A percentile compares a stretch with the other conserved stretches of the same genome.
Evolutionary conservation across 352 stramenopile species (phyloP).

Genomic region (Phytophthora tubulina): DNA sequence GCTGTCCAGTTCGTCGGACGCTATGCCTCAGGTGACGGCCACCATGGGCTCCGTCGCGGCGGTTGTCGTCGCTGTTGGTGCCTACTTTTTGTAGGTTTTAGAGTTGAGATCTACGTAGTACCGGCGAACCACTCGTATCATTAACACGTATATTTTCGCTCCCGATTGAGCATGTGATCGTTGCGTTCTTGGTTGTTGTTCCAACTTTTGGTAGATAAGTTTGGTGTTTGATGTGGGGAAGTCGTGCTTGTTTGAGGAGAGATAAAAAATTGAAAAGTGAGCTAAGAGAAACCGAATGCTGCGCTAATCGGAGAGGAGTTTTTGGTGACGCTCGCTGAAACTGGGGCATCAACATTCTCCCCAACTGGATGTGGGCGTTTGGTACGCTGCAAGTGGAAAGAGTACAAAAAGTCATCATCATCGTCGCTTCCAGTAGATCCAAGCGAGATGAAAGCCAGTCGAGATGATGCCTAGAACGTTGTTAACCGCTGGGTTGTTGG

Average conservation of each 20-base stretch:
- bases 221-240: not conserved
- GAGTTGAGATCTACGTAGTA: slow-evolving; percentile 8
- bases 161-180: slow-evolving; percentile 9
- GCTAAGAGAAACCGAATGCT: too few species aligned
- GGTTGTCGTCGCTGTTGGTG: slow-evolving; percentile 29
- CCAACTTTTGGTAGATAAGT: not conserved
- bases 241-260: not conserved
- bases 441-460: not conserved
- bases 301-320: not conserved
- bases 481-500: too few species aligned
- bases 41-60: slow-evolving; percentile 23
- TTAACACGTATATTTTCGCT: slow-evolving; percentile 34
- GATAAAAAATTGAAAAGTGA: not conserved
- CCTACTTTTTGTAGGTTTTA: slow-evolving; percentile 38
- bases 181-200: not conserved
- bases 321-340: not conserved
- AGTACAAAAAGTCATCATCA: not conserved
- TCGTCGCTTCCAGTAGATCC: not conserved
- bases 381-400: not conserved
- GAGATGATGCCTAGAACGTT: not conserved
- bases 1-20: slow-evolving; percentile 36
- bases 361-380: not conserved
- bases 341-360: slow-evolving; percentile 2
- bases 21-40: slow-evolving; percentile 22
- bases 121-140: slow-evolving; percentile 23